phyloP scores from a whole-genome alignment of 1,139 yeast genomes.

The Tardiomyces digboiensis region DNA sequence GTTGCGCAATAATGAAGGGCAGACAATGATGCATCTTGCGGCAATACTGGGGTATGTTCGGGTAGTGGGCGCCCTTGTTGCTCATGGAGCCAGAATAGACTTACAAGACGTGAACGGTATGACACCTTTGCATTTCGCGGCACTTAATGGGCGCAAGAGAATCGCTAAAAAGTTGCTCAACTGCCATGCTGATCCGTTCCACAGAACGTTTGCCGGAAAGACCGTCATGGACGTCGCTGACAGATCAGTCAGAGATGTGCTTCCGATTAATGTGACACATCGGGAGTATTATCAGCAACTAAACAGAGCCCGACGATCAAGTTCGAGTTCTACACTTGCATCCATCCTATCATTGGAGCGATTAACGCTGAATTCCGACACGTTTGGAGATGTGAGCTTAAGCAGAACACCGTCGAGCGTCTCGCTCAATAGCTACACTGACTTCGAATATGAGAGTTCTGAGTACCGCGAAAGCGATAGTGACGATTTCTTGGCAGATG shows the following conservation, averaged over 20 bases:
- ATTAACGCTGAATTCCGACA: neutral
- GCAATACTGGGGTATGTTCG: slow-evolving; percentile 60
- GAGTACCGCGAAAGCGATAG: neutral
- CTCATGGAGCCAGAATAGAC: slow-evolving; percentile 75
- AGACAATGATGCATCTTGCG: slow-evolving; percentile 79
- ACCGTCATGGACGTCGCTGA: slow-evolving; percentile 48
- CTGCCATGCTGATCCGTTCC: slow-evolving; percentile 46
- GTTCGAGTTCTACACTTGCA: slow-evolving; percentile 3
- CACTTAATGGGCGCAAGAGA: slow-evolving; percentile 60
- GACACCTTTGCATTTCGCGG: slow-evolving; percentile 83
- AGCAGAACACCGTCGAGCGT: neutral
- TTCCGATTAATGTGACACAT: slow-evolving; percentile 18
- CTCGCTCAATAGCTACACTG: neutral
- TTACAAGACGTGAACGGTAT: slow-evolving; percentile 68
- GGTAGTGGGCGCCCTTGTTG: slow-evolving; percentile 53
- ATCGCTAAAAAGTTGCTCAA: slow-evolving; percentile 50
- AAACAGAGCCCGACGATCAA: slow-evolving; percentile 14
- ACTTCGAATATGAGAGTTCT: neutral
- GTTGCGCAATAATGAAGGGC: slow-evolving; percentile 72
- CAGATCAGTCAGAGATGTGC: slow-evolving; percentile 35
- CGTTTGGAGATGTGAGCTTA: neutral
- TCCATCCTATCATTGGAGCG: neutral
- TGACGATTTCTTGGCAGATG: neutral
- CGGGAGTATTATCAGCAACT: slow-evolving; percentile 18
- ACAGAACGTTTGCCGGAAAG: slow-evolving; percentile 46